Conservation (phyloP, 108 stramenopile species). For the Licmophora abbreviata region DNA sequence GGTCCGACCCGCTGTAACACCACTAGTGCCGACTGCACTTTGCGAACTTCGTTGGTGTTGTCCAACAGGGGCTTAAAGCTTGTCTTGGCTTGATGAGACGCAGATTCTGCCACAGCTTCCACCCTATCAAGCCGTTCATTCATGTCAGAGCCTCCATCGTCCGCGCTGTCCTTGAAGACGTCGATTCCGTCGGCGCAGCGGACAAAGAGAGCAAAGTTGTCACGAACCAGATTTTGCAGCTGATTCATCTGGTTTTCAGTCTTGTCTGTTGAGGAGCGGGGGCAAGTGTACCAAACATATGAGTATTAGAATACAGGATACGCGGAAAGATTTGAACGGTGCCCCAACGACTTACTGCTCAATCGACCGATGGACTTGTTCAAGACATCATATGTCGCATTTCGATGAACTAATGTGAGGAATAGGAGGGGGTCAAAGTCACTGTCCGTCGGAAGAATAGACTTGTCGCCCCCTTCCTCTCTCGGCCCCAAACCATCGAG, state of each 20-base stretch:
- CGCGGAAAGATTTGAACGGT: slow-evolving; percentile 1
- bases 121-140: slow-evolving; percentile 60
- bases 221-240: slow-evolving; percentile 77
- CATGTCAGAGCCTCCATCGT: slow-evolving; percentile 35
- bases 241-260: slow-evolving; percentile 77
- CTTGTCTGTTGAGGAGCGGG: slow-evolving; percentile 25
- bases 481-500: background rate
- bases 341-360: slow-evolving; percentile 40
- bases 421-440: slow-evolving; percentile 86
- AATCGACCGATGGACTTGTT: slow-evolving; percentile 61
- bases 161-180: slow-evolving; percentile 36
- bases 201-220: slow-evolving; percentile 83
- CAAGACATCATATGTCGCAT: slow-evolving; percentile 61
- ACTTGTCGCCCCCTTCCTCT: slow-evolving; percentile 12
- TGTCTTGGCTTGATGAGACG: slow-evolving; percentile 70
- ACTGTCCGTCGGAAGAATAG: slow-evolving; percentile 63
- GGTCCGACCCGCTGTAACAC: slow-evolving; percentile 78
- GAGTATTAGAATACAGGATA: slow-evolving; percentile 1
- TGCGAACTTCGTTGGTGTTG: slow-evolving; percentile 83
- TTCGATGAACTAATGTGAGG: slow-evolving; percentile 75
- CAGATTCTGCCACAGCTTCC: slow-evolving; percentile 63
- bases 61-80: slow-evolving; percentile 83
- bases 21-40: slow-evolving; percentile 77
- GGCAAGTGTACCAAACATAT: background rate
- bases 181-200: slow-evolving; percentile 88